A percentile compares a stretch with the other conserved stretches of the same genome.
These are phyloP conservation scores for Pezicula neosporulosa DNA, from an alignment of 2,329 filamentous ascomycete genomes.

Conservation along the genomic window DNA sequence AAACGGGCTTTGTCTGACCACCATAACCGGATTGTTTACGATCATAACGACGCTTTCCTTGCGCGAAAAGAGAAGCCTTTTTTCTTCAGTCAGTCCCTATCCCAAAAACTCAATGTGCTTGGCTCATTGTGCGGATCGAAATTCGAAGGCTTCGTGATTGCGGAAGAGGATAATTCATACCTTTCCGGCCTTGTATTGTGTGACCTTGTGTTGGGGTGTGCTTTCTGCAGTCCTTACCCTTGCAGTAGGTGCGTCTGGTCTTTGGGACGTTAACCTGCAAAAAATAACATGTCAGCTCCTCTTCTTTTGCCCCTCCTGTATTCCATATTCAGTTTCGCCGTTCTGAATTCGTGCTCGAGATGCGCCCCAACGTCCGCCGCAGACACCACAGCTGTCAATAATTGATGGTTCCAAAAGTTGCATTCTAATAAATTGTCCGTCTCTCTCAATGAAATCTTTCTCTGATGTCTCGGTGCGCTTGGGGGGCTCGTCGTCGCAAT, in stretches of 20 bases:
- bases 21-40: conserved; percentile 99
- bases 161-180: conserved; percentile 35
- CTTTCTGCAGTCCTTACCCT: conserved; percentile 90
- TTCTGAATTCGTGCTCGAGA: neutral
- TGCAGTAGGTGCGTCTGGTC: conserved; percentile 96
- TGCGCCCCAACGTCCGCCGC: neutral
- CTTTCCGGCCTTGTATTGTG: conserved; percentile 97
- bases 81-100: neutral
- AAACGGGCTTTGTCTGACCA: conserved; percentile 99
- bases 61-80: conserved; percentile 86
- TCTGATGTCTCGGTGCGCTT: too few species aligned
- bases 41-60: conserved; percentile 99
- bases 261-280: conserved; percentile 90
- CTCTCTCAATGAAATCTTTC: too few species aligned
- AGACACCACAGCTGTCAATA: neutral
- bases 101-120: conserved; percentile 9
- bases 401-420: neutral
- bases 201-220: conserved; percentile 91
- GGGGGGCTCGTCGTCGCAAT: neutral
- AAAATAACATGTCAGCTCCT: conserved; percentile 1
- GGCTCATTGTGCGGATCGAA: conserved; percentile 21
- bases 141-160: neutral
- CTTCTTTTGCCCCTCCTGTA: conserved; percentile 1
- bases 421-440: too few species aligned
- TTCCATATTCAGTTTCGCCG: neutral